Base-by-base conservation (phyloP, 2,329 filamentous ascomycete species). In the Fusarium sarcochroum region DNA sequence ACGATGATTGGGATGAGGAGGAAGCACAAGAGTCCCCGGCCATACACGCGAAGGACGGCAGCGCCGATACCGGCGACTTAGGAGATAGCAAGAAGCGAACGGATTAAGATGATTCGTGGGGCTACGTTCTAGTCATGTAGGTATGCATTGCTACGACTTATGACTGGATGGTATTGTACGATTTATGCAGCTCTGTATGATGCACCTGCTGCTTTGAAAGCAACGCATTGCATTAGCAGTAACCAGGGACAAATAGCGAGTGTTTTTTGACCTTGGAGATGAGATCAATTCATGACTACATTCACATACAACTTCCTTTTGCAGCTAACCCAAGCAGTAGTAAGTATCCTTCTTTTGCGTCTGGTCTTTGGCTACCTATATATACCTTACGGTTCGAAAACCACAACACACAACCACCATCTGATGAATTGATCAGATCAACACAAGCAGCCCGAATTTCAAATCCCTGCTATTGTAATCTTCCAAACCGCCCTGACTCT, bases 1-100 rank as follows among this genome's bases (percentile, higher is more conserved):
- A 89, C 68, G 81, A 84, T 68, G 81, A 84, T 13, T 88, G 86
- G 86, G 86, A 86, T 27, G 85, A 86, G n/a, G 84, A 83, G 9
- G 84, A 85, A 23, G 76, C 73, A 18, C 75, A 75, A 2, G 69
- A 70, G 37, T 42, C 66, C 34, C 42, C 64, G 9, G 27, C 62
- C n/a, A 60, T 58, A 7, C 55, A 67, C 18, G 42, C 44, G 25
- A 66, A 62, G 30, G 71, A 66, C 48, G 71, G 72, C 23, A 72
- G 62, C 14, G 49, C 59, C 5, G 76, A 75, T n/a, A 58, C 65
- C 7, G 70, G 67, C 17, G 76, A 79, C 44, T 45, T 72, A n/a
- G 73, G 68, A 30, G 78, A 79, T 20, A 49, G 59, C 6, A 79
- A 79, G 62, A 79, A 78, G 57, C 74, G 78, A 46, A 71, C 69